These are phyloP conservation scores for Begonia loranthoides DNA, from an alignment of 306 rosid genomes.

Conservation along the genomic window DNA sequence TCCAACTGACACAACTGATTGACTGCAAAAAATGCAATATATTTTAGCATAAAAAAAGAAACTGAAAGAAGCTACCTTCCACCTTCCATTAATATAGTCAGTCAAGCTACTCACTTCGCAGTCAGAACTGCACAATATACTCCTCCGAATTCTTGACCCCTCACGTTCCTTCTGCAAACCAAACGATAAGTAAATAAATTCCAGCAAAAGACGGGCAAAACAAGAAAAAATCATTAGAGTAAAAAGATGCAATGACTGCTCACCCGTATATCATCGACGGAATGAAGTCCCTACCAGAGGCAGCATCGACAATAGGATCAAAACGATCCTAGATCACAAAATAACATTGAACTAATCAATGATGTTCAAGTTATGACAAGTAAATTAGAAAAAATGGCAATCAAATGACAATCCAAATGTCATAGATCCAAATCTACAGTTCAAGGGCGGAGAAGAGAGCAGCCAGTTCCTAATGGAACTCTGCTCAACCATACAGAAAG, in stretches of 20 bases:
- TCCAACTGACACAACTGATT: conserved; percentile 64
- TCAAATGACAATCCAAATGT: neutral
- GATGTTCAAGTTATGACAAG: too few relatives aligned
- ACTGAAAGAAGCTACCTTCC: too few relatives aligned
- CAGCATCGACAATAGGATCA: conserved; percentile 75
- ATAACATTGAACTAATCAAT: neutral
- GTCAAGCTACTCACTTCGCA: conserved; percentile 48
- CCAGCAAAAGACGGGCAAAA: neutral
- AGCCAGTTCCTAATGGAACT: too few relatives aligned
- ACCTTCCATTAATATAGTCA: neutral
- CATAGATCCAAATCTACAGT: neutral
- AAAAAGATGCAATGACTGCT: conserved; percentile 8
- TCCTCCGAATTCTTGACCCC: conserved; percentile 80
- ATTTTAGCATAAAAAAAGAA: neutral
- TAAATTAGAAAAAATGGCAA: neutral
- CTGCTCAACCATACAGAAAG: too few relatives aligned
- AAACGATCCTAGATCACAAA: conserved; percentile 55
- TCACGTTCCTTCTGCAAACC: conserved; percentile 44
- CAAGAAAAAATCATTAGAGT: neutral
- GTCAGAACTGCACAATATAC: conserved; percentile 84
- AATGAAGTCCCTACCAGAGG: conserved; percentile 70
- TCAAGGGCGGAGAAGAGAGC: too few relatives aligned
- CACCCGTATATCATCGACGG: conserved; percentile 89
- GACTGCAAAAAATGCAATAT: conserved; percentile 24
- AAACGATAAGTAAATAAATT: neutral